A percentile compares a stretch with the other conserved stretches of the same genome.
Evolutionary conservation across 2,329 filamentous ascomycete genomes (phyloP).

Genomic region (Penicillium palitans): DNA sequence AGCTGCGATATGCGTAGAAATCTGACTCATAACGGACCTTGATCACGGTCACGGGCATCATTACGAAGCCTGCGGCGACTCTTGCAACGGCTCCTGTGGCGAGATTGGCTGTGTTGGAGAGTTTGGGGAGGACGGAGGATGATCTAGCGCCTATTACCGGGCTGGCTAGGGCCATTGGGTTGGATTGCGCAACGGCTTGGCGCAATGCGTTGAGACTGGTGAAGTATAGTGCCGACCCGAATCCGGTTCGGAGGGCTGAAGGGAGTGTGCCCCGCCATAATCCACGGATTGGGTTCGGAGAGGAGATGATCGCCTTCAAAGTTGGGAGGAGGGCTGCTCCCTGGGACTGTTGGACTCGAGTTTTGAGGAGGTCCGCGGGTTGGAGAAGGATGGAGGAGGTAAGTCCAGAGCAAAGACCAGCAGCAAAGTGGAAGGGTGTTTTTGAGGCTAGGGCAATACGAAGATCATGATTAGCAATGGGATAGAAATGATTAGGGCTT

Average conservation of each 20-base stretch:
- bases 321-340: slow-evolving; percentile 67
- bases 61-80: slow-evolving; percentile 80
- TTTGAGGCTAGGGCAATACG: slow-evolving; percentile 36
- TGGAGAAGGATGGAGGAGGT: slow-evolving; percentile 88
- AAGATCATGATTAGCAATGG: slow-evolving; percentile 1
- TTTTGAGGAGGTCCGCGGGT: slow-evolving; percentile 94
- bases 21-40: slow-evolving; percentile 95
- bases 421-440: slow-evolving; percentile 75
- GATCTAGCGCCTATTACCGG: slow-evolving; percentile 33
- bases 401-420: slow-evolving; percentile 83
- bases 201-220: slow-evolving; percentile 80
- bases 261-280: slow-evolving; percentile 94
- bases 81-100: slow-evolving; percentile 80
- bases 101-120: slow-evolving; percentile 83
- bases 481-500: neutral
- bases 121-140: slow-evolving; percentile 75
- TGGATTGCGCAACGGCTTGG: slow-evolving; percentile 57
- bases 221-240: slow-evolving; percentile 93
- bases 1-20: slow-evolving; percentile 77
- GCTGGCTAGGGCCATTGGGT: slow-evolving; percentile 42
- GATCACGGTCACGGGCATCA: slow-evolving; percentile 95
- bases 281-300: slow-evolving; percentile 65
- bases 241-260: slow-evolving; percentile 87
- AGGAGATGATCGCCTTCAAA: slow-evolving; percentile 67
- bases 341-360: slow-evolving; percentile 84